A percentile compares a stretch with the other conserved stretches of the same genome.
Conservation (phyloP, 169 alveolate genomes). For the Eimeria brunetti region DNA sequence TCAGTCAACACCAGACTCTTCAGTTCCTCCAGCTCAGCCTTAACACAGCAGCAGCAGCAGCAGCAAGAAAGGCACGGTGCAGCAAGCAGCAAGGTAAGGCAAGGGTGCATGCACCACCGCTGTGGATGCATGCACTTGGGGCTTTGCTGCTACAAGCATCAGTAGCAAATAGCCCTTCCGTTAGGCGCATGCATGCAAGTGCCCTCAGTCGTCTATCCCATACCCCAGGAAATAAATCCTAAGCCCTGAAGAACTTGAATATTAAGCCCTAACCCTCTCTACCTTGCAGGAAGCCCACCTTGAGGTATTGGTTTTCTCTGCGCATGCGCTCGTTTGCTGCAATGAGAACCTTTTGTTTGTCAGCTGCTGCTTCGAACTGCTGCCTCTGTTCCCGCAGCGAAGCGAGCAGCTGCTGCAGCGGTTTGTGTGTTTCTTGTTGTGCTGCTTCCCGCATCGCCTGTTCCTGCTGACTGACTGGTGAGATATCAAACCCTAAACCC, state of each 20-base stretch:
- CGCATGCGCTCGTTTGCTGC: slow-evolving; percentile 36
- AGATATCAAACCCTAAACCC: background rate
- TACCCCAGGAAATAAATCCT: background rate
- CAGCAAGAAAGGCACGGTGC: background rate
- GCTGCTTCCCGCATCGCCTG: slow-evolving; percentile 9
- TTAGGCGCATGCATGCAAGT: background rate
- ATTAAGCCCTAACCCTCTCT: no score
- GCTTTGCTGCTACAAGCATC: background rate
- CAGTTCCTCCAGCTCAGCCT: slow-evolving; percentile 52
- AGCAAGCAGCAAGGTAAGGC: background rate
- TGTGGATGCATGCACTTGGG: background rate
- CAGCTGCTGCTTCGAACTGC: background rate
- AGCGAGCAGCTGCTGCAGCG: slow-evolving; percentile 35
- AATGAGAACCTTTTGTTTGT: slow-evolving; percentile 4
- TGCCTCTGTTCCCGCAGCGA: slow-evolving; percentile 18
- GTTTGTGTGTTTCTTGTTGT: slow-evolving; percentile 4
- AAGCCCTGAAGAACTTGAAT: no score
- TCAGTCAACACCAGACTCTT: background rate
- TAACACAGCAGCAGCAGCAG: background rate
- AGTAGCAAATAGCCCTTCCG: background rate
- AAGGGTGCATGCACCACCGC: background rate
- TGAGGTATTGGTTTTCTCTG: slow-evolving; percentile 14
- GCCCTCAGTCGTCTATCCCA: background rate
- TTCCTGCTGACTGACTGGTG: background rate
- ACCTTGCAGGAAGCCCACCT: slow-evolving; percentile 23